These are phyloP conservation scores for Dichotomopilus funicola DNA, from an alignment of 2,329 filamentous ascomycete species.

Conservation along the genomic window DNA sequence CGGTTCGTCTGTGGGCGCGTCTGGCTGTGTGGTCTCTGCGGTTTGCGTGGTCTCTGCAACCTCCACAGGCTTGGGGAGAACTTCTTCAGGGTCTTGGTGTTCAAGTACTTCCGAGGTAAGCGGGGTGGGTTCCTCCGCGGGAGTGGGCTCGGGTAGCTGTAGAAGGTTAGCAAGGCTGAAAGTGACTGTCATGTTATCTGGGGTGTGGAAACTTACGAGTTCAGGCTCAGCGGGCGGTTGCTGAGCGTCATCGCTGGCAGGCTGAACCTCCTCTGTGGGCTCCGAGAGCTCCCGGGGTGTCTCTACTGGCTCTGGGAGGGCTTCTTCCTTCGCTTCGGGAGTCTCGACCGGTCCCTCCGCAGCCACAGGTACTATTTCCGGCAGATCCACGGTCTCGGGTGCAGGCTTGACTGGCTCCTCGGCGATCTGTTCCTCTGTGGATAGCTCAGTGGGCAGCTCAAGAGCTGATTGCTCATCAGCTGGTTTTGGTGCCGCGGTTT, in stretches of 20 bases:
- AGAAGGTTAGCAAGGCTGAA: background rate
- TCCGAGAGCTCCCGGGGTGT: background rate
- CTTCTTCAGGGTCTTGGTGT: background rate
- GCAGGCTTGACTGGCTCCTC: background rate
- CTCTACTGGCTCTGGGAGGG: background rate
- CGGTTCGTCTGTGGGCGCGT: slow-evolving; percentile 18
- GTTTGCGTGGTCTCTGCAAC: background rate
- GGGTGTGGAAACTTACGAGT: background rate
- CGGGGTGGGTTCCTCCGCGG: background rate
- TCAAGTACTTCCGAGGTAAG: background rate
- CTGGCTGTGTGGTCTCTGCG: background rate
- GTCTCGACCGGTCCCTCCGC: too few species aligned
- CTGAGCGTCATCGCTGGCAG: background rate
- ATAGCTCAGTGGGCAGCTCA: background rate
- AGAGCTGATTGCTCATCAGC: background rate
- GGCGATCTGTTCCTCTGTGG: background rate
- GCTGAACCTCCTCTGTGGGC: background rate
- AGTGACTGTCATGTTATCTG: background rate
- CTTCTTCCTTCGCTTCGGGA: background rate
- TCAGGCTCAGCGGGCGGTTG: background rate
- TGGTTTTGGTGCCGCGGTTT: too few species aligned
- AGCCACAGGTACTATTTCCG: too few species aligned
- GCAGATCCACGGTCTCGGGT: too few species aligned
- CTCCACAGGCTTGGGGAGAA: background rate
- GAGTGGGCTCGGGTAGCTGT: background rate